Evolutionary conservation across 2,329 filamentous ascomycete genomes (phyloP).

Genomic region (Fusarium marasasianum): DNA sequence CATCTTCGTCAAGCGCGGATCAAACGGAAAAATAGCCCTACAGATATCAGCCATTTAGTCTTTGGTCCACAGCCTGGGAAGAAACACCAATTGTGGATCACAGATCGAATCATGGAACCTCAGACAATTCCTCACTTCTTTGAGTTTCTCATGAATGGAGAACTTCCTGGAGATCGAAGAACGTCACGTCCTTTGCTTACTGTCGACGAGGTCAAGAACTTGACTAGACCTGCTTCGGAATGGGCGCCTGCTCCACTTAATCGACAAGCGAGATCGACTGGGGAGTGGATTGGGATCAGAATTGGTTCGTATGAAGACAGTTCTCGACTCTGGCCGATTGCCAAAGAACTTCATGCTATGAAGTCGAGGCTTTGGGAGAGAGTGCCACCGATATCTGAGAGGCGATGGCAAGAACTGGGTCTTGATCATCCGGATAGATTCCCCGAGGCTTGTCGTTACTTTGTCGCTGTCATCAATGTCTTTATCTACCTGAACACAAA

Average conservation of each 20-base stretch:
- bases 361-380: constrained; percentile 46
- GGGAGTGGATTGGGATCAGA: constrained; percentile 9
- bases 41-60: background rate
- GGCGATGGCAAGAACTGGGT: constrained; percentile 38
- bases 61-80: background rate
- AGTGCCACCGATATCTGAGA: constrained; percentile 40
- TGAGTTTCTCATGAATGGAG: constrained; percentile 18
- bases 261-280: background rate
- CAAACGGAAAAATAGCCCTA: constrained; percentile 5
- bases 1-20: background rate
- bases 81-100: constrained; percentile 27
- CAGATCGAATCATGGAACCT: constrained; percentile 38
- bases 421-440: constrained; percentile 39
- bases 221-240: constrained; percentile 21
- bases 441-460: constrained; percentile 37
- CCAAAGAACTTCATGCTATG: constrained; percentile 44
- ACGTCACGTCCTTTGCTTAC: constrained; percentile 15
- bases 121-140: constrained; percentile 36
- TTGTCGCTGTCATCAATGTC: constrained; percentile 33
- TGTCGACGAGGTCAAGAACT: constrained; percentile 1
- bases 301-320: constrained; percentile 39
- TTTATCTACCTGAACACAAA: constrained; percentile 43
- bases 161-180: constrained; percentile 7
- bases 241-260: constrained; percentile 41
- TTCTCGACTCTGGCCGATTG: constrained; percentile 22